Conservation (phyloP, 225 moss, liverwort and hornwort species). For the Thuidium tamariscinum region DNA sequence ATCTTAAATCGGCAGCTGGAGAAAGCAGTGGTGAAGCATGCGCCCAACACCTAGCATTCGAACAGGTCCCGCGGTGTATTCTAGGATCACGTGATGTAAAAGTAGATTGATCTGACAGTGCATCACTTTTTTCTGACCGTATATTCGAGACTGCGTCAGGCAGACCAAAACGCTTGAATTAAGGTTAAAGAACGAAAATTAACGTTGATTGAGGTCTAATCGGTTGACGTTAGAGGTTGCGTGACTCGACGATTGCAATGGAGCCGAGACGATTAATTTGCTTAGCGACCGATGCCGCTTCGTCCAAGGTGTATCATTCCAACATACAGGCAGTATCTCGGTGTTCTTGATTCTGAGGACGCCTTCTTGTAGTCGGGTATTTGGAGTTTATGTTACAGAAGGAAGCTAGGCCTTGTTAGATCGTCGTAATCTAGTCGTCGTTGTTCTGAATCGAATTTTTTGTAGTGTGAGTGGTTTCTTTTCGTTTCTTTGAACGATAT, state of each 20-base stretch:
- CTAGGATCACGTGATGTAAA: background rate
- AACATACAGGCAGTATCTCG: background rate
- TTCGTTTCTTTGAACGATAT: background rate
- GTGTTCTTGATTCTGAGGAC: background rate
- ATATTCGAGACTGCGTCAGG: background rate
- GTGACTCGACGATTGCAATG: background rate
- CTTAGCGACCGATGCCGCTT: constrained; percentile 19
- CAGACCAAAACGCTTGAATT: background rate
- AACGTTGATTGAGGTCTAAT: background rate
- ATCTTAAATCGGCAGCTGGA: too few species aligned
- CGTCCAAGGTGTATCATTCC: constrained; percentile 5
- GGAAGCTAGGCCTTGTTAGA: background rate
- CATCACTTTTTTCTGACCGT: background rate
- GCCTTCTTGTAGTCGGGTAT: background rate
- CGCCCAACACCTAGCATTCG: too few species aligned
- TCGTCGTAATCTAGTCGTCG: background rate
- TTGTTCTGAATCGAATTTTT: background rate
- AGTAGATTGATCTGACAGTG: background rate
- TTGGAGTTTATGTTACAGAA: background rate
- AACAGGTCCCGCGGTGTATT: too few species aligned
- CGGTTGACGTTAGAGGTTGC: background rate
- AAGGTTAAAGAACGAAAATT: too few species aligned
- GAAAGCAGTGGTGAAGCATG: too few species aligned
- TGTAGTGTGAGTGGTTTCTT: background rate
- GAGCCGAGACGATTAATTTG: background rate